phyloP scores from a whole-genome alignment of 495 filamentous ascomycete species.

The Annulohypoxylon stygium region DNA sequence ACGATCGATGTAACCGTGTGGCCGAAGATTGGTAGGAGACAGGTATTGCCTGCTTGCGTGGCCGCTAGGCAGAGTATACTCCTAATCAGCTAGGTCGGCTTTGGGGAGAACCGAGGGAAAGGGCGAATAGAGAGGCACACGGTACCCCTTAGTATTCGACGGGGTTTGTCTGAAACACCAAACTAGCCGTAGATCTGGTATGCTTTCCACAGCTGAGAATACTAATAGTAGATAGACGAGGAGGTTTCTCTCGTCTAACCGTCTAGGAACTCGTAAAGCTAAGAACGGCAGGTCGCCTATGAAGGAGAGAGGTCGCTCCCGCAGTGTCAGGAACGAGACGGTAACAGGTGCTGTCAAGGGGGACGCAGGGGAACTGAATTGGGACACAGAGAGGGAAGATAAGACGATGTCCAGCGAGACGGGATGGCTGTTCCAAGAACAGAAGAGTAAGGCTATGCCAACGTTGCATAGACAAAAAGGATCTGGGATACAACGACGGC shows the following conservation, averaged over 20 bases:
- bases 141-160: conserved; percentile 28
- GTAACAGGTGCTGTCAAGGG: conserved; percentile 34
- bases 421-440: conserved; percentile 24
- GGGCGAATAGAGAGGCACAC: conserved; percentile 5
- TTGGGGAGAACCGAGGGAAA: conserved; percentile 27
- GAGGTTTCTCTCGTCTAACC: conserved; percentile 13
- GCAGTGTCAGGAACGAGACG: conserved; percentile 28
- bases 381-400: conserved; percentile 28
- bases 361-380: conserved; percentile 40
- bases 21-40: conserved; percentile 9
- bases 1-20: conserved; percentile 30
- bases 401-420: conserved; percentile 28
- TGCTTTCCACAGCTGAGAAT: conserved; percentile 5
- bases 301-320: conserved; percentile 7
- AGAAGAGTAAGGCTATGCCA: conserved; percentile 47
- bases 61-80: conserved; percentile 20
- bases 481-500: conserved; percentile 50
- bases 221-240: neutral
- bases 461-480: conserved; percentile 51
- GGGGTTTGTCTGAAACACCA: conserved; percentile 34
- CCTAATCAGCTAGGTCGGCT: conserved; percentile 20
- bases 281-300: neutral
- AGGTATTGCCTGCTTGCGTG: conserved; percentile 22
- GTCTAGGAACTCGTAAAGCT: conserved; percentile 18
- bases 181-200: conserved; percentile 24